A percentile compares a stretch with the other conserved stretches of the same genome.
phyloP scores from a whole-genome alignment of 345 rosid species.

The Eucalyptus erythrocorys region DNA sequence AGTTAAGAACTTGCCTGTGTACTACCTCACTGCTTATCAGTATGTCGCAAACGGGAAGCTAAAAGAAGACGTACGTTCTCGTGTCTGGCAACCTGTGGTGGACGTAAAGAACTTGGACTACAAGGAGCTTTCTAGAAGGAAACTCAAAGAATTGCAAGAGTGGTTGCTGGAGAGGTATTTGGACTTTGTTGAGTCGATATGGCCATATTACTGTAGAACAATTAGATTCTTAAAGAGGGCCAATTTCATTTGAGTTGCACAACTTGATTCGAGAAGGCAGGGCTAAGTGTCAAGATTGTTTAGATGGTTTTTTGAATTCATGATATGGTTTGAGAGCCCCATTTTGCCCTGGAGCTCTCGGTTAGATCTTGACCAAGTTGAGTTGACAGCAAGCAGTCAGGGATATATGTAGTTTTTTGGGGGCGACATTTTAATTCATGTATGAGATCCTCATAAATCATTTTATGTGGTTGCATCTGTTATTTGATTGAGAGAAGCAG shows the following conservation, averaged over 20 bases:
- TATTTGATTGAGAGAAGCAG: neutral
- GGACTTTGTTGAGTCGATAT: conserved; percentile 74
- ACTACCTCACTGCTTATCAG: conserved; percentile 30
- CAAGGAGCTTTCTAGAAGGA: conserved; percentile 41
- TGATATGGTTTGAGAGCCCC: conserved; percentile 1
- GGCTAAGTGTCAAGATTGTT: neutral
- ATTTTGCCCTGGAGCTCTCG: conserved; percentile 9
- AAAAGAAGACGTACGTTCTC: conserved; percentile 32
- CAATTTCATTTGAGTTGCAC: conserved; percentile 39
- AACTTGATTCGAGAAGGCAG: neutral
- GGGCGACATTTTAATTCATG: neutral
- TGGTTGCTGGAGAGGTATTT: conserved; percentile 63
- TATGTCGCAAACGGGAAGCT: conserved; percentile 57
- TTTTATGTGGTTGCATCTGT: neutral
- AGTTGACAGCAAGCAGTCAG: neutral
- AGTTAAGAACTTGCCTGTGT: conserved; percentile 45
- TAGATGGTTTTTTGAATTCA: neutral
- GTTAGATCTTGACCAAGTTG: neutral
- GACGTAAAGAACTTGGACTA: conserved; percentile 53
- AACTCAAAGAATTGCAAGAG: conserved; percentile 38
- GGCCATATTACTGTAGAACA: conserved; percentile 95
- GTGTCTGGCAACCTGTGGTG: conserved; percentile 39
- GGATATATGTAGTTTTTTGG: neutral
- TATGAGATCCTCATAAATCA: neutral
- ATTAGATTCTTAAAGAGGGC: conserved; percentile 93